phyloP scores from a whole-genome alignment of 176 grass and related monocot genomes.

The Chrysopogon serrulatus region DNA sequence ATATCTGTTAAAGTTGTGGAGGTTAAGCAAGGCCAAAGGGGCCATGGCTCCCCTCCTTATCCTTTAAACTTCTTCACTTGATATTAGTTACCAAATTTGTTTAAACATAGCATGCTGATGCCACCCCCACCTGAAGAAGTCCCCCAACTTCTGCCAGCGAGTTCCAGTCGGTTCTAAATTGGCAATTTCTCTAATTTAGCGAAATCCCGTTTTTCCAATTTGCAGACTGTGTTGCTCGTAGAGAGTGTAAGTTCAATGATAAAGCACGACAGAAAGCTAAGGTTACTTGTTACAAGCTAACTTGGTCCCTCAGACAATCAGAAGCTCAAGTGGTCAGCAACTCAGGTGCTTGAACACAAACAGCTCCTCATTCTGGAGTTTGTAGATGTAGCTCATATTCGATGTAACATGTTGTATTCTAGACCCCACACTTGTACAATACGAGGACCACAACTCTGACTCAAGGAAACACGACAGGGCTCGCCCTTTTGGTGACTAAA shows the following conservation, averaged over 20 bases:
- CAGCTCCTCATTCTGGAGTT: neutral
- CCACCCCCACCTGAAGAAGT: no score
- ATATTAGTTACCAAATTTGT: no score
- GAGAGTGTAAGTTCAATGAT: conserved; percentile 78
- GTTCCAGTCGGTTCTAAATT: neutral
- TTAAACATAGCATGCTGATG: no score
- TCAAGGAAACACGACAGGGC: neutral
- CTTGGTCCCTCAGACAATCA: neutral
- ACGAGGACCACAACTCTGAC: neutral
- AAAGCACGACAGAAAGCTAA: conserved; percentile 82
- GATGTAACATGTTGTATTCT: conserved; percentile 19
- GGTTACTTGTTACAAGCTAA: conserved; percentile 43
- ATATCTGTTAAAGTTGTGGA: no score
- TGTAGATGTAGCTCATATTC: conserved; percentile 16
- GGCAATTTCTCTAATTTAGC: neutral
- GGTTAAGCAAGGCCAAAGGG: neutral
- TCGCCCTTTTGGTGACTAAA: neutral
- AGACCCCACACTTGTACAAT: conserved; percentile 1
- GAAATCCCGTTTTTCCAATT: neutral
- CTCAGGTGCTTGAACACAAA: neutral
- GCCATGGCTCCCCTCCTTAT: neutral
- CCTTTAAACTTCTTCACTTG: neutral
- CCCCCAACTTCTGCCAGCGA: neutral
- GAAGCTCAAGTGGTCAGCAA: neutral
- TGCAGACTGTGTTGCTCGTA: conserved; percentile 77